A percentile compares a stretch with the other conserved stretches of the same genome.
Evolutionary conservation across 1,284 basidiomycete species (phyloP).

Genomic region (Taiwanofungus camphoratus): DNA sequence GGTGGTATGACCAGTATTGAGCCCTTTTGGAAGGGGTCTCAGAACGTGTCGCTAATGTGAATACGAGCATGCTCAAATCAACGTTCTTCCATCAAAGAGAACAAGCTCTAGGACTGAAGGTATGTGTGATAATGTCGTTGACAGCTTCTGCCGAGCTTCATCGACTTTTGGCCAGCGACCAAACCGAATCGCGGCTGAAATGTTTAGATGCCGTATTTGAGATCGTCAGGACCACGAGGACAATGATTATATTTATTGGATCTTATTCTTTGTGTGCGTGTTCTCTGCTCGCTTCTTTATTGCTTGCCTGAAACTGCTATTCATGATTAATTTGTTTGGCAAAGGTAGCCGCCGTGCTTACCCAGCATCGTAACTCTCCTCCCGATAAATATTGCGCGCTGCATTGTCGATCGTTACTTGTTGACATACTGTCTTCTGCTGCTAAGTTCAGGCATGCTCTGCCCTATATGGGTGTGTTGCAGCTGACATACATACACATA

Average conservation of each 20-base stretch:
- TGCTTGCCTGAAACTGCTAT: not conserved
- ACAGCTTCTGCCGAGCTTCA: slow-evolving; percentile 17
- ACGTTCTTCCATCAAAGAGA: slow-evolving; percentile 17
- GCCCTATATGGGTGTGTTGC: slow-evolving; percentile 18
- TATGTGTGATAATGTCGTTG: slow-evolving; percentile 16
- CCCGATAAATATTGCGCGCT: slow-evolving; percentile 3
- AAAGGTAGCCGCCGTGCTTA: slow-evolving; percentile 16
- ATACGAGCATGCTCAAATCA: slow-evolving; percentile 20
- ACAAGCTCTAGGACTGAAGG: slow-evolving; percentile 17
- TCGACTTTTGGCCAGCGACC: slow-evolving; percentile 11
- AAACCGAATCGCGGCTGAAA: slow-evolving; percentile 15
- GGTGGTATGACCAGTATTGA: slow-evolving; percentile 25
- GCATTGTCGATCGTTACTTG: slow-evolving; percentile 12
- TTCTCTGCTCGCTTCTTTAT: not conserved
- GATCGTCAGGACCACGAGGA: slow-evolving; percentile 16
- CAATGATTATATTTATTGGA: slow-evolving; percentile 17
- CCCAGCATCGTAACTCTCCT: slow-evolving; percentile 10
- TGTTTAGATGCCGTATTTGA: slow-evolving; percentile 11
- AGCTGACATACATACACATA: too few species aligned
- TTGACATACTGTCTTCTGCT: slow-evolving; percentile 13
- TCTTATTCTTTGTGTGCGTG: slow-evolving; percentile 17
- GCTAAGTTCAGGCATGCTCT: slow-evolving; percentile 11
- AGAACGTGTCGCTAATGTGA: slow-evolving; percentile 17
- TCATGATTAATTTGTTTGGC: slow-evolving; percentile 13
- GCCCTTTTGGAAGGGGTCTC: slow-evolving; percentile 20